Conservation (phyloP, 495 filamentous ascomycete genomes). For the Penicillium canariense region DNA sequence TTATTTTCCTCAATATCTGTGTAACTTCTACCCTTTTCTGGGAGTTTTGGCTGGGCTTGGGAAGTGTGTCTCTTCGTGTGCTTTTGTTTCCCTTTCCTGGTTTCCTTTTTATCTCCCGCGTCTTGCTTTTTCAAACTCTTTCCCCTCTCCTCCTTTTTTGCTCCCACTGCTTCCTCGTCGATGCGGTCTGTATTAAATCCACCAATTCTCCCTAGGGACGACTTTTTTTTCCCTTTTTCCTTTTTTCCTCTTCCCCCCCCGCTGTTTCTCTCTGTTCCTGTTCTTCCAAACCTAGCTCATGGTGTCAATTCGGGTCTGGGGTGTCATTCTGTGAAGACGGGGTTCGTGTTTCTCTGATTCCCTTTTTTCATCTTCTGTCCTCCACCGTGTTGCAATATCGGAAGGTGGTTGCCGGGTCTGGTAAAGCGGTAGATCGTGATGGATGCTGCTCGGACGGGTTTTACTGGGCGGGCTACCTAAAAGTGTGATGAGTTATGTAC, state of each 20-base stretch:
- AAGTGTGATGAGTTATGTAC: slow-evolving; percentile 34
- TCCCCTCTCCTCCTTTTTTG: slow-evolving; percentile 24
- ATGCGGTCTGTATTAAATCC: slow-evolving; percentile 37
- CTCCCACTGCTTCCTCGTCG: slow-evolving; percentile 24
- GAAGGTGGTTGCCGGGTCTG: slow-evolving; percentile 22
- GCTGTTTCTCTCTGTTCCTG: slow-evolving; percentile 13
- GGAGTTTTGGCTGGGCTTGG: slow-evolving; percentile 45
- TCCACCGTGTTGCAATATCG: slow-evolving; percentile 22
- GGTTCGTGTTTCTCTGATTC: slow-evolving; percentile 15
- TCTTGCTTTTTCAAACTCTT: slow-evolving; percentile 20
- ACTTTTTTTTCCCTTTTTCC: slow-evolving; percentile 20
- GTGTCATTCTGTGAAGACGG: slow-evolving; percentile 24
- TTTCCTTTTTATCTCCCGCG: slow-evolving; percentile 8
- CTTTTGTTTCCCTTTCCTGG: slow-evolving; percentile 11
- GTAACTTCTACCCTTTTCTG: slow-evolving; percentile 49
- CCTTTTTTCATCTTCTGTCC: slow-evolving; percentile 14
- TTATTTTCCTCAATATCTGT: slow-evolving; percentile 38
- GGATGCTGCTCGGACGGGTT: slow-evolving; percentile 18
- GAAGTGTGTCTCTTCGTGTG: slow-evolving; percentile 19
- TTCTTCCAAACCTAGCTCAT: slow-evolving; percentile 19
- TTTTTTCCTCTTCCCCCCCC: slow-evolving; percentile 6
- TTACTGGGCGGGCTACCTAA: slow-evolving; percentile 23
- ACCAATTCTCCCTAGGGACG: slow-evolving; percentile 38
- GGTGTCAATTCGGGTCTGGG: slow-evolving; percentile 30
- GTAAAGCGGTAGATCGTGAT: slow-evolving; percentile 27